phyloP scores from a whole-genome alignment of 129 eudicot genomes.

The Gnaphalium uliginosum region DNA sequence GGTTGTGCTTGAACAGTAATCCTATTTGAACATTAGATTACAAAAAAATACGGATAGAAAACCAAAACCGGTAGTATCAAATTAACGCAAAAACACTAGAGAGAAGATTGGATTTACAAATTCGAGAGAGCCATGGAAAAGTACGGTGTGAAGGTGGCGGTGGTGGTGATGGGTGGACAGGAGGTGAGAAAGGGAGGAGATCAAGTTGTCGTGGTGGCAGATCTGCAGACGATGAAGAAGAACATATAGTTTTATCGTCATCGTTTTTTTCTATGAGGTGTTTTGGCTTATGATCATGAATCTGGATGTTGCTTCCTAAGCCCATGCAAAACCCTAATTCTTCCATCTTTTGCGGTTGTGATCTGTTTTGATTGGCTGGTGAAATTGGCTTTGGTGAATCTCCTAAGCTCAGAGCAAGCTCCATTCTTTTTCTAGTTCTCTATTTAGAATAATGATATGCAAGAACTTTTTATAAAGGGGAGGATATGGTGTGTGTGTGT shows the following conservation, averaged over 20 bases:
- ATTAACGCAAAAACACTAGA: background rate
- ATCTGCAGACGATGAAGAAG: constrained; percentile 55
- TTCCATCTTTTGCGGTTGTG: constrained; percentile 31
- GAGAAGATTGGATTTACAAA: constrained; percentile 40
- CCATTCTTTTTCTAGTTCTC: constrained; percentile 54
- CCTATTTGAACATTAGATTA: background rate
- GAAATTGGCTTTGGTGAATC: constrained; percentile 56
- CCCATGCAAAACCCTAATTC: constrained; percentile 80
- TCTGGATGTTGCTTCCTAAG: constrained; percentile 26
- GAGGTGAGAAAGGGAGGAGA: constrained; percentile 78
- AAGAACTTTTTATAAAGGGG: constrained; percentile 30
- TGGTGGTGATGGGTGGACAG: constrained; percentile 42
- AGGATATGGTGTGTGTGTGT: constrained; percentile 20
- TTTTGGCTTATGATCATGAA: constrained; percentile 24
- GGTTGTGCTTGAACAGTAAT: background rate
- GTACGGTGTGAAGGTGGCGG: constrained; percentile 42
- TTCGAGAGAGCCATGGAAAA: constrained; percentile 74
- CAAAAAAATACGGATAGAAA: no score
- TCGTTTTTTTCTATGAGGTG: constrained; percentile 12
- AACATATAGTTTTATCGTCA: constrained; percentile 29
- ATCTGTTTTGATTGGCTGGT: constrained; percentile 37
- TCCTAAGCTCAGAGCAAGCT: constrained; percentile 90
- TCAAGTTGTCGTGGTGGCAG: constrained; percentile 68
- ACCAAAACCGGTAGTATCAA: background rate
- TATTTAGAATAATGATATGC: constrained; percentile 30